Evolutionary conservation across 768 basidiomycete genomes (phyloP).

Genomic region (Serendipita sp.): DNA sequence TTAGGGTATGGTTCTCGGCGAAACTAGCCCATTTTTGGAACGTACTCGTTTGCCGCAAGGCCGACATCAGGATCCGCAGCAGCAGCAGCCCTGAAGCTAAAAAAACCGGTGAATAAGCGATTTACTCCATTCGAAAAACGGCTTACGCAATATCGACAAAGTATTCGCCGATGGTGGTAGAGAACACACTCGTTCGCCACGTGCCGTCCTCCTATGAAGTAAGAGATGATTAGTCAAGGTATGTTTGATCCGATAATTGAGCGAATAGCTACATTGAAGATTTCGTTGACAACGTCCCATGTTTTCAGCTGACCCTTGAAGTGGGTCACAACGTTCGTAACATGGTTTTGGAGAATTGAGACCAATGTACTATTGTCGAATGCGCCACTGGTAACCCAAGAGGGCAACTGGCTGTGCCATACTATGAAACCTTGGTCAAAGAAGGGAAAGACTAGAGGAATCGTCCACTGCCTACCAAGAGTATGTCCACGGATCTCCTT

Average conservation of each 20-base stretch:
- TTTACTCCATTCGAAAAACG: not conserved
- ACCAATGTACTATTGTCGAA: constrained; percentile 11
- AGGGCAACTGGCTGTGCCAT: constrained; percentile 37
- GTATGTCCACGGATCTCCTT: constrained; percentile 29
- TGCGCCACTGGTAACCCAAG: constrained; percentile 20
- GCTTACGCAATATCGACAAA: constrained; percentile 30
- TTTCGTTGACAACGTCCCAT: constrained; percentile 39
- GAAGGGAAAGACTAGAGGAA: not conserved
- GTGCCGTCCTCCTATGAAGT: constrained; percentile 19
- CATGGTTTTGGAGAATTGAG: constrained; percentile 31
- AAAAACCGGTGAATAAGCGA: no score
- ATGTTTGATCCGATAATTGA: not conserved
- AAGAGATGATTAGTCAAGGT: constrained; percentile 22
- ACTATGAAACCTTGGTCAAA: constrained; percentile 17
- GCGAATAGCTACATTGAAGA: constrained; percentile 28
- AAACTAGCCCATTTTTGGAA: not conserved
- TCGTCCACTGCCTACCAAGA: not conserved
- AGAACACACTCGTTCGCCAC: constrained; percentile 37
- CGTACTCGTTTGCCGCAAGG: constrained; percentile 17
- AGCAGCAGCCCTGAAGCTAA: constrained; percentile 30
- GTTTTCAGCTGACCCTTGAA: constrained; percentile 39
- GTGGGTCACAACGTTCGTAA: constrained; percentile 32
- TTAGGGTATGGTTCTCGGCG: not conserved
- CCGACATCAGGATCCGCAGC: constrained; percentile 39
- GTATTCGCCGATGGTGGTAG: constrained; percentile 29